These are phyloP conservation scores for Silene latifolia DNA, from an alignment of 148 eudicot species.

Conservation along the genomic window DNA sequence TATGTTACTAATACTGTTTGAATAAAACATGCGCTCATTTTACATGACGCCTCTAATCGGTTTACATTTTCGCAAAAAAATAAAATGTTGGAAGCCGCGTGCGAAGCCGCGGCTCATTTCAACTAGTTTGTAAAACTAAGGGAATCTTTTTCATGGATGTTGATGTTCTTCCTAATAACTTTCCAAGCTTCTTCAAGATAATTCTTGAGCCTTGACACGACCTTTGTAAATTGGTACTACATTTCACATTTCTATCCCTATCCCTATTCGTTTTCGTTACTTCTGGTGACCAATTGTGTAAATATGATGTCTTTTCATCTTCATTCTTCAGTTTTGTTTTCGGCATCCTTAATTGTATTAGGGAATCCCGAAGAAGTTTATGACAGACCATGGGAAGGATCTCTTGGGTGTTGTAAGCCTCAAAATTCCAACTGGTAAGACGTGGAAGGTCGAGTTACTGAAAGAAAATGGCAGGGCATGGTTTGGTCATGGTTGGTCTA, in stretches of 20 bases:
- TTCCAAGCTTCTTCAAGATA: neutral
- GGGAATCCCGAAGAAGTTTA: conserved; percentile 35
- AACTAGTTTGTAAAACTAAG: no score
- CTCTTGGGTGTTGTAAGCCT: conserved; percentile 20
- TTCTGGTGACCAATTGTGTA: no score
- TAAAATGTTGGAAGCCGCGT: no score
- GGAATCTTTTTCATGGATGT: neutral
- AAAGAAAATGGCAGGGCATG: conserved; percentile 25
- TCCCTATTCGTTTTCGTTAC: no score
- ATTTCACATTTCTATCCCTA: no score
- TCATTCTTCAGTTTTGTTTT: neutral
- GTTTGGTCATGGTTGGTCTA: conserved; percentile 39
- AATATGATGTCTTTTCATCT: no score
- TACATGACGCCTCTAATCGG: no score
- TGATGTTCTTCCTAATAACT: neutral
- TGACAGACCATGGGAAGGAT: conserved; percentile 19
- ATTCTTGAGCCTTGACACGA: neutral
- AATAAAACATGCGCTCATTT: no score
- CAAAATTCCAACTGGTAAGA: conserved; percentile 28
- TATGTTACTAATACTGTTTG: no score
- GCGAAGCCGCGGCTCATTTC: no score
- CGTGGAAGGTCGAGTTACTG: conserved; percentile 30
- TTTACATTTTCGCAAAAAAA: no score
- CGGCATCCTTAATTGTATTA: neutral
- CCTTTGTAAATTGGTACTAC: neutral